phyloP scores from a whole-genome alignment of 1,284 basidiomycete genomes.

The Grifola frondosa region DNA sequence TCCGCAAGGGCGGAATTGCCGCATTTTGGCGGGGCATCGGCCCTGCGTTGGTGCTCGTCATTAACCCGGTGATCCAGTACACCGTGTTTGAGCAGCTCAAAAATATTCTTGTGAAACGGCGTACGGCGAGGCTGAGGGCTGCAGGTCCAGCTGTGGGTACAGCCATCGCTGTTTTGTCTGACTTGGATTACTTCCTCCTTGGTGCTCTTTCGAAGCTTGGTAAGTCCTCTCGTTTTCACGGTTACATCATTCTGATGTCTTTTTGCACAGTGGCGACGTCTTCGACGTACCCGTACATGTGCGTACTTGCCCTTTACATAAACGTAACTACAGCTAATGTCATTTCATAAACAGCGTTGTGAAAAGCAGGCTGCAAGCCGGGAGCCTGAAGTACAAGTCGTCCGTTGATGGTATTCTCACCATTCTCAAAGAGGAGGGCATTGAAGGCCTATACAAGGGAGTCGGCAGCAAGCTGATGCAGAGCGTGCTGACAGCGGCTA shows the following conservation, averaged over 20 bases:
- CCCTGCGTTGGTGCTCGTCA: conserved; percentile 89
- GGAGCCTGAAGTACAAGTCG: conserved; percentile 70
- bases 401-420: conserved; percentile 67
- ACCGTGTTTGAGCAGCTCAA: conserved; percentile 88
- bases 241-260: no score
- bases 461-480: conserved; percentile 84
- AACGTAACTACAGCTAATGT: neutral
- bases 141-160: conserved; percentile 39
- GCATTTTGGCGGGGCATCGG: conserved; percentile 97
- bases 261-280: conserved; percentile 68
- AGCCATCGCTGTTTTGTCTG: conserved; percentile 56
- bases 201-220: conserved; percentile 86
- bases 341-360: conserved; percentile 54
- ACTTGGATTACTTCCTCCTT: conserved; percentile 88
- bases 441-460: conserved; percentile 83
- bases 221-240: conserved; percentile 39
- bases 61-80: conserved; percentile 94
- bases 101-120: conserved; percentile 65
- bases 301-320: conserved; percentile 23
- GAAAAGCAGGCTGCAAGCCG: conserved; percentile 82
- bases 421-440: conserved; percentile 76
- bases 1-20: conserved; percentile 73
- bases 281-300: conserved; percentile 81
- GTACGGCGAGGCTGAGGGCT: conserved; percentile 54
- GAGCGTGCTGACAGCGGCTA: conserved; percentile 87